These are phyloP conservation scores for Diaporthe citri DNA, from an alignment of 2,329 filamentous ascomycete genomes.

Conservation along the genomic window DNA sequence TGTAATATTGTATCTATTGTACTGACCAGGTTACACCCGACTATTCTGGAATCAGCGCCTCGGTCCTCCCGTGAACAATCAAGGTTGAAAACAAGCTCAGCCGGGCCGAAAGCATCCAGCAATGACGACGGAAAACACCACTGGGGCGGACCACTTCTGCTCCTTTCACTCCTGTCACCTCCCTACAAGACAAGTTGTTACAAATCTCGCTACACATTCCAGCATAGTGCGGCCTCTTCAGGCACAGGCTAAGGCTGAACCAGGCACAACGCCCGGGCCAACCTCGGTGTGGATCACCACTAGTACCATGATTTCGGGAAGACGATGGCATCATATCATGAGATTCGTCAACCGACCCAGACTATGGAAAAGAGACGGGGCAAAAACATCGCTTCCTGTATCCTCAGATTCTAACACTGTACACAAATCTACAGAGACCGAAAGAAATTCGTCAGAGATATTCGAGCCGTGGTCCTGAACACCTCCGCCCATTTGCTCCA, in stretches of 20 bases:
- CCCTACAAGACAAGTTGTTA: neutral
- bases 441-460: slow-evolving; percentile 18
- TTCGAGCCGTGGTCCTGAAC: neutral
- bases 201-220: neutral
- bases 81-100: slow-evolving; percentile 32
- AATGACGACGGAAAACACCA: neutral
- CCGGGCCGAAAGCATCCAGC: slow-evolving; percentile 12
- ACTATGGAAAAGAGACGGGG: neutral
- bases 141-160: neutral
- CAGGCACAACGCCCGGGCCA: slow-evolving; percentile 12
- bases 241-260: neutral
- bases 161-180: neutral
- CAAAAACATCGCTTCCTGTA: neutral
- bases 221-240: neutral
- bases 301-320: slow-evolving; percentile 2
- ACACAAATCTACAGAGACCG: neutral
- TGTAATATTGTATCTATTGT: neutral
- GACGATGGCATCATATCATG: slow-evolving; percentile 30
- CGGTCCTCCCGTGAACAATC: slow-evolving; percentile 9
- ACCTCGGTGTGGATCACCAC: slow-evolving; percentile 19
- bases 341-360: slow-evolving; percentile 29
- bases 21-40: neutral
- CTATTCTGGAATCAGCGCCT: neutral
- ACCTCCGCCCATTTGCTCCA: slow-evolving; percentile 15
- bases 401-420: neutral